These are phyloP conservation scores for Aspergillus affinis DNA, from an alignment of 495 filamentous ascomycete genomes.

Conservation along the genomic window DNA sequence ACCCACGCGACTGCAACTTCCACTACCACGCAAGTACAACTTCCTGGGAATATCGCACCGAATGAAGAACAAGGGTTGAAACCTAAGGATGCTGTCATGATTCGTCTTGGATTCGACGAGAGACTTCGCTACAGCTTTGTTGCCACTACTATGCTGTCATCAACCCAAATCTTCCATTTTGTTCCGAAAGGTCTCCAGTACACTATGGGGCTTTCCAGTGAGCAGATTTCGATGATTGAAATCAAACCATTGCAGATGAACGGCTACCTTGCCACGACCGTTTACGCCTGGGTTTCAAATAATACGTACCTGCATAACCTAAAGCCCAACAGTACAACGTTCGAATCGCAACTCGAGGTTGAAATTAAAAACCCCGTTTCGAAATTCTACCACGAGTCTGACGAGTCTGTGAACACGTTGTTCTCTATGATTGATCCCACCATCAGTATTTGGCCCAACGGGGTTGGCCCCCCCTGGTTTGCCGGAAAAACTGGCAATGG, in stretches of 20 bases:
- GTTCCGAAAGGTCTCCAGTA: constrained; percentile 74
- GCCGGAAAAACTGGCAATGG: constrained; percentile 21
- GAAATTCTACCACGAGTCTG: constrained; percentile 67
- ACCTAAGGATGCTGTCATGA: constrained; percentile 64
- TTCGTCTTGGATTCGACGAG: constrained; percentile 83
- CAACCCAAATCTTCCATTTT: constrained; percentile 82
- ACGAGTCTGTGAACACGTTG: constrained; percentile 58
- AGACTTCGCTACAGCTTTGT: constrained; percentile 83
- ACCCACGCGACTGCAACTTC: constrained; percentile 30
- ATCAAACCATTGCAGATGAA: constrained; percentile 65
- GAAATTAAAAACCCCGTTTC: constrained; percentile 64
- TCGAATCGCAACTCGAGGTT: background rate
- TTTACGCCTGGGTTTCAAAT: constrained; percentile 68
- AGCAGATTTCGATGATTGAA: constrained; percentile 63
- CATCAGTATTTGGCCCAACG: constrained; percentile 59
- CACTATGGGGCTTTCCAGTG: constrained; percentile 51
- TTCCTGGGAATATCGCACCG: constrained; percentile 78
- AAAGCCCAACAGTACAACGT: background rate
- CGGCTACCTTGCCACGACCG: constrained; percentile 83
- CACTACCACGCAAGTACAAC: constrained; percentile 51
- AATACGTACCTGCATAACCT: background rate
- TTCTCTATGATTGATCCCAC: constrained; percentile 80
- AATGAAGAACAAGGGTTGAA: constrained; percentile 46
- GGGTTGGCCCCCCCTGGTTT: constrained; percentile 34
- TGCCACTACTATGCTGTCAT: constrained; percentile 62